Evolutionary conservation across 305 asterid species (phyloP).

Genomic region (Striga hermonthica): DNA sequence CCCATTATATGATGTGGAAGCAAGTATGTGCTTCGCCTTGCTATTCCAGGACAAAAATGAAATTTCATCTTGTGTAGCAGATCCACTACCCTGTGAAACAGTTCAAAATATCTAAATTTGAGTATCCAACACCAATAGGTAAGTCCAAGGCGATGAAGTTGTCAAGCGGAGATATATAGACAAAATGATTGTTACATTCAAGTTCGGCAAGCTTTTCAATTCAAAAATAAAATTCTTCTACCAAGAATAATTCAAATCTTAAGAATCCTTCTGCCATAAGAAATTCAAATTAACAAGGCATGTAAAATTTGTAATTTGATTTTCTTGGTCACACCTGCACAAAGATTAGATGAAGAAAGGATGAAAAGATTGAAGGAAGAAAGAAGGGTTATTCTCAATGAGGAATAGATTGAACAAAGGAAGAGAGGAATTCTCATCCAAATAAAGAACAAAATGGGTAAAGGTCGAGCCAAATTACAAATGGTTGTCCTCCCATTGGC

Average conservation of each 20-base stretch:
- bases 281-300: too few species aligned
- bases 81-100: slow-evolving; percentile 60
- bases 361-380: too few species aligned
- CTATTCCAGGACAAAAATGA: slow-evolving; percentile 71
- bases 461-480: not conserved
- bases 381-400: too few species aligned
- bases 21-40: slow-evolving; percentile 58
- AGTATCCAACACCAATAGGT: not conserved
- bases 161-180: not conserved
- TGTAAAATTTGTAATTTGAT: too few species aligned
- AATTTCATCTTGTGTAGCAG: slow-evolving; percentile 70
- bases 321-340: too few species aligned
- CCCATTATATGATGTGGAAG: slow-evolving; percentile 70
- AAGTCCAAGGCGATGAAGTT: not conserved
- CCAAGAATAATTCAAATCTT: not conserved
- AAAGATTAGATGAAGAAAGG: too few species aligned
- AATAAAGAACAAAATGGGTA: too few species aligned
- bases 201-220: not conserved
- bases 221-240: not conserved
- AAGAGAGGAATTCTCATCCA: too few species aligned
- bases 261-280: not conserved
- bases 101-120: slow-evolving; percentile 28
- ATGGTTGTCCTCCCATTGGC: not conserved
- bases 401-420: too few species aligned
- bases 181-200: too few species aligned